Evolutionary conservation across 306 rosid species (phyloP).

Genomic region (Castanea crenata): DNA sequence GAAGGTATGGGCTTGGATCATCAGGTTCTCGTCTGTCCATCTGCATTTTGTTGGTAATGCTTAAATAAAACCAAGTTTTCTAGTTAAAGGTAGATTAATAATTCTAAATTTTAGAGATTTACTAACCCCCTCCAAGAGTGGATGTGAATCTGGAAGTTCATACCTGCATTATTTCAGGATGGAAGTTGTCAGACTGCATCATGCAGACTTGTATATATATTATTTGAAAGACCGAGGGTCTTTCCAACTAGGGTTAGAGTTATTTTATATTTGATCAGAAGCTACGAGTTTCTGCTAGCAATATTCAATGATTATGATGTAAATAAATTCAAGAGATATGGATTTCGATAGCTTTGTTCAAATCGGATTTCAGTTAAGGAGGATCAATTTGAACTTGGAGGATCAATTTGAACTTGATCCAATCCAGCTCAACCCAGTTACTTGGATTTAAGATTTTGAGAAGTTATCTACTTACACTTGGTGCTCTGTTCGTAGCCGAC

Average conservation of each 20-base stretch:
- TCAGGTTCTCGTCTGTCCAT: constrained; percentile 81
- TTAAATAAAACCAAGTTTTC: constrained; percentile 14
- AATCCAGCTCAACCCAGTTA: background rate
- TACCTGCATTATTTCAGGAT: constrained; percentile 58
- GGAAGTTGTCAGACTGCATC: constrained; percentile 19
- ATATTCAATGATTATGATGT: constrained; percentile 1
- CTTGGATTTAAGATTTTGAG: background rate
- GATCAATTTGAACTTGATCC: background rate
- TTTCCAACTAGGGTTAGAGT: background rate
- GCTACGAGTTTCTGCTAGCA: constrained; percentile 9
- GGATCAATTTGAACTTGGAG: background rate
- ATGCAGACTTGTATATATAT: constrained; percentile 14
- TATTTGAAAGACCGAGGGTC: background rate
- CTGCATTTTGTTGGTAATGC: constrained; percentile 36
- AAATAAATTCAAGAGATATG: background rate
- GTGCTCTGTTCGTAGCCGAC: constrained; percentile 91
- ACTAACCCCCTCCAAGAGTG: constrained; percentile 73
- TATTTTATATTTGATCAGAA: background rate
- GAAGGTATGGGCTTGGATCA: constrained; percentile 96
- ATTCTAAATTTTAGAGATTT: constrained; percentile 16
- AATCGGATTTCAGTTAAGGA: background rate
- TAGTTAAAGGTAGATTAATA: constrained; percentile 16
- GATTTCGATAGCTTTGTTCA: background rate
- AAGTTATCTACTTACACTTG: constrained; percentile 65
- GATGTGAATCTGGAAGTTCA: constrained; percentile 96